Evolutionary conservation across 176 grass and related monocot genomes (phyloP).

Genomic region (Chrysopogon serrulatus): DNA sequence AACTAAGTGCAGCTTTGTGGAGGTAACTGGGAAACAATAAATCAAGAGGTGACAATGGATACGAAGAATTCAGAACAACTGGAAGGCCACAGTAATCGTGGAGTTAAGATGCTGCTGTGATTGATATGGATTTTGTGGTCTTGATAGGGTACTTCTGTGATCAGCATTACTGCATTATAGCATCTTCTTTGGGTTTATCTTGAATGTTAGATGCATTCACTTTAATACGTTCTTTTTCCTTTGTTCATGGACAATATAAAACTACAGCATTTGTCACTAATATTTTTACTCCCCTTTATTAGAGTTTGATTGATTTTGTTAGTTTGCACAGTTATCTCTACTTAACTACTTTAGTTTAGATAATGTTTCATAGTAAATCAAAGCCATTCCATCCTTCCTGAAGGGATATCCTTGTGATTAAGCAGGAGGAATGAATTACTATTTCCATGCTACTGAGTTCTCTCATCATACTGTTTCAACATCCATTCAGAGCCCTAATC

Average conservation of each 20-base stretch:
- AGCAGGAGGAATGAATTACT: not conserved
- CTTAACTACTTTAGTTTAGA: not conserved
- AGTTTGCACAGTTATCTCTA: not conserved
- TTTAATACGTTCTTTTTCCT: not conserved
- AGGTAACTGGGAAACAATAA: not conserved
- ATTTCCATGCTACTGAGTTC: not conserved
- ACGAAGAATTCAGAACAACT: not conserved
- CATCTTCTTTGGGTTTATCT: not conserved
- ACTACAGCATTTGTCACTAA: not conserved
- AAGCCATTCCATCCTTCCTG: not conserved
- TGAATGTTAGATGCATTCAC: not conserved
- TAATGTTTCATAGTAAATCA: not conserved
- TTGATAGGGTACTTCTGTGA: too few relatives aligned
- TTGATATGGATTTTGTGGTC: too few relatives aligned
- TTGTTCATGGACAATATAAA: not conserved
- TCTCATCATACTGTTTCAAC: not conserved
- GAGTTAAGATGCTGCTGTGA: not conserved
- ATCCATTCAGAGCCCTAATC: not conserved
- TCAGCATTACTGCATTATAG: not conserved
- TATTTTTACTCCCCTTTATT: too few relatives aligned
- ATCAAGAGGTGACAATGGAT: not conserved
- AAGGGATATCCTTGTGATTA: not conserved
- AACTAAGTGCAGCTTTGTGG: not conserved
- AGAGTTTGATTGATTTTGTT: not conserved
- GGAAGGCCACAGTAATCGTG: not conserved